A percentile compares a stretch with the other conserved stretches of the same genome.
These are phyloP conservation scores for Scedosporium dehoogii DNA, from an alignment of 2,329 filamentous ascomycete species.

Conservation along the genomic window DNA sequence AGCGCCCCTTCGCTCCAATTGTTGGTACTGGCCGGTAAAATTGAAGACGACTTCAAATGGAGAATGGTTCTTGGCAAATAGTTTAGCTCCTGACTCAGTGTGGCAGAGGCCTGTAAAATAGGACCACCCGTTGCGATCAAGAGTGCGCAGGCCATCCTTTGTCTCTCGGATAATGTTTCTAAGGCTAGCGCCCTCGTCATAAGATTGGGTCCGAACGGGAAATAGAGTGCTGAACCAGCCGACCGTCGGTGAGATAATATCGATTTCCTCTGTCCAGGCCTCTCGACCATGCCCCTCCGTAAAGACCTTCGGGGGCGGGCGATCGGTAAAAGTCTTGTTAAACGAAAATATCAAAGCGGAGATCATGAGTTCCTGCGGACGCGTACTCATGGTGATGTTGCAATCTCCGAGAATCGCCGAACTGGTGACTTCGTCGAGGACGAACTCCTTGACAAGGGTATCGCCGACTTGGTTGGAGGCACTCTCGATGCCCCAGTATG, in stretches of 20 bases:
- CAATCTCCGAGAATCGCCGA: slow-evolving; percentile 4
- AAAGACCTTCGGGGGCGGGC: slow-evolving; percentile 19
- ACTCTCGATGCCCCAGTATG: no score
- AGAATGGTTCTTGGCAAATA: neutral
- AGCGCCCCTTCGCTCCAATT: slow-evolving; percentile 17
- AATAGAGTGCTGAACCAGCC: slow-evolving; percentile 29
- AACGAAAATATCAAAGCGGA: slow-evolving; percentile 20
- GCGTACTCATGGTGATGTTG: slow-evolving; percentile 18
- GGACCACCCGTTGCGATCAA: no score
- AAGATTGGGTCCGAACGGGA: slow-evolving; percentile 12
- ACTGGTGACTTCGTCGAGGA: no score
- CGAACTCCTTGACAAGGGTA: no score
- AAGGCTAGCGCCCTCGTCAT: neutral
- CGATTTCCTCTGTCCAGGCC: slow-evolving; percentile 16
- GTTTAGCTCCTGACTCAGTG: no score
- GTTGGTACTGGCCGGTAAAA: slow-evolving; percentile 19
- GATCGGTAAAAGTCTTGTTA: slow-evolving; percentile 16
- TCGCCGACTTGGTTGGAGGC: no score
- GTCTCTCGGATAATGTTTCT: no score
- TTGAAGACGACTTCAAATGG: slow-evolving; percentile 16
- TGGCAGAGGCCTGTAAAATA: no score
- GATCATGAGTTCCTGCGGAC: slow-evolving; percentile 23
- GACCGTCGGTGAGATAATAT: slow-evolving; percentile 19
- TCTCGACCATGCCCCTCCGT: slow-evolving; percentile 27
- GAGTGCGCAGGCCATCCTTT: no score